Conservation (phyloP, 2,329 filamentous ascomycete genomes). For the Myriangium duriaei region DNA sequence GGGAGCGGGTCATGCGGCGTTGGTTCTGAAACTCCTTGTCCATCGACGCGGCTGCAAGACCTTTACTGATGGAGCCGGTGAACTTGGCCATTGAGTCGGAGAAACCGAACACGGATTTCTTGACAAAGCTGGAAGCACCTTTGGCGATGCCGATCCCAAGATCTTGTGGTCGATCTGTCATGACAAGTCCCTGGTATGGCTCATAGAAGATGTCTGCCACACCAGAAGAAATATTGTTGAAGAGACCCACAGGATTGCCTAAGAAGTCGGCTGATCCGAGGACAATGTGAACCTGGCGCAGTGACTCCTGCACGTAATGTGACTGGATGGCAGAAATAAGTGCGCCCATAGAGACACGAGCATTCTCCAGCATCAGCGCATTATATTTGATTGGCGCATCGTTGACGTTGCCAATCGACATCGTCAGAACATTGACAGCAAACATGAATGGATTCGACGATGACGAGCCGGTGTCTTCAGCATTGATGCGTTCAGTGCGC, state of each 20-base stretch:
- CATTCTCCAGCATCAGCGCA: constrained; percentile 87
- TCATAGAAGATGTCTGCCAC: constrained; percentile 99
- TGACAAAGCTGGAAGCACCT: constrained; percentile 91
- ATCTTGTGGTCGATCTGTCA: constrained; percentile 90
- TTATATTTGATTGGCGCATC: constrained; percentile 92
- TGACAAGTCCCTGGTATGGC: constrained; percentile 92
- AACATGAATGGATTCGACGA: constrained; percentile 95
- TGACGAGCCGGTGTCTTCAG: constrained; percentile 75
- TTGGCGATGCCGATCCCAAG: constrained; percentile 92
- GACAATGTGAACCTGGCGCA: constrained; percentile 95
- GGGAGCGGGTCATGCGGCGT: constrained; percentile 79
- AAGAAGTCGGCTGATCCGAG: constrained; percentile 95
- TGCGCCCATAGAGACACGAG: constrained; percentile 74
- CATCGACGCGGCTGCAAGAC: constrained; percentile 83
- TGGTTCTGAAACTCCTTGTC: constrained; percentile 99
- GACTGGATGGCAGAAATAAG: constrained; percentile 77
- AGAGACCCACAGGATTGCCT: constrained; percentile 90
- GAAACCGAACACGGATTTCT: constrained; percentile 96
- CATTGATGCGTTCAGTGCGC: constrained; percentile 89
- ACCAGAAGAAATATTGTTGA: constrained; percentile 96
- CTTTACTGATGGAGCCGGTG: constrained; percentile 93
- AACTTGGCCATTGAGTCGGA: constrained; percentile 97
- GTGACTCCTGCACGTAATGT: constrained; percentile 92
- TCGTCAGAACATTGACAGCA: constrained; percentile 94
- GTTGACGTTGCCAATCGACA: constrained; percentile 98